Evolutionary conservation across 1,139 yeast genomes (phyloP), one percentile per base, ranked within the genome.

Genomic region (Candida sojae): DNA sequence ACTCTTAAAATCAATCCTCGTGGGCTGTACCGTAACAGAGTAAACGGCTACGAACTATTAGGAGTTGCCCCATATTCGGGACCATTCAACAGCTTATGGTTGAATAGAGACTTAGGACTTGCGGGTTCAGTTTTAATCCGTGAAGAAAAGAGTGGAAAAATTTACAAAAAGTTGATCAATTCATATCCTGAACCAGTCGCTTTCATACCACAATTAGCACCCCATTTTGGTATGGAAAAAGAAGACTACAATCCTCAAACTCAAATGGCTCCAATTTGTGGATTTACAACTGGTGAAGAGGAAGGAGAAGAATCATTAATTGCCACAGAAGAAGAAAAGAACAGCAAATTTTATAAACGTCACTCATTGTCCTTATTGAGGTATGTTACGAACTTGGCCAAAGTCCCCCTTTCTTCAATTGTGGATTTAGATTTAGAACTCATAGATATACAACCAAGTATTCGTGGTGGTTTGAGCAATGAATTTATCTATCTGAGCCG

Each of bases 41-140:
- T 80, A 9, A 84, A 82, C 37, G 88, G 88, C 8, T 84, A 79
- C 62, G 84, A 83, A 46, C 61, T 81, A 35, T 67, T 84, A 35
- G 88, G 87, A 1, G 87, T 83, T 13, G 86, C 88, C 1, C 85
- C 86, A 3, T 84, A 84, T 60, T 81, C 85, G 13, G 86, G 87
- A 28, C 78, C 83, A 1, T 64, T 83, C 55, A 72, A 74, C 40
- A 71, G 74, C 23, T 58, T 74, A 28, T 83, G 89, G 88, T 74
- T 82, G 62, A 88, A 83, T 61, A 72, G 90, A 64, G 90, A 84
- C 60, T 73, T 84, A 53, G 88, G 88, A 40, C 61, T 84, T 48
- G 89, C 86, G 45, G 90, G 90, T 30, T 70, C 83, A 48, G 70
- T 84, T 17, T 64, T 83, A 47, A 75, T 79, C 44, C 71, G 67